Percentiles rank a stretch among this genome's conserved stretches.
Conservation (phyloP, 2,329 filamentous ascomycete species). For the Aspergillus udagawae region DNA sequence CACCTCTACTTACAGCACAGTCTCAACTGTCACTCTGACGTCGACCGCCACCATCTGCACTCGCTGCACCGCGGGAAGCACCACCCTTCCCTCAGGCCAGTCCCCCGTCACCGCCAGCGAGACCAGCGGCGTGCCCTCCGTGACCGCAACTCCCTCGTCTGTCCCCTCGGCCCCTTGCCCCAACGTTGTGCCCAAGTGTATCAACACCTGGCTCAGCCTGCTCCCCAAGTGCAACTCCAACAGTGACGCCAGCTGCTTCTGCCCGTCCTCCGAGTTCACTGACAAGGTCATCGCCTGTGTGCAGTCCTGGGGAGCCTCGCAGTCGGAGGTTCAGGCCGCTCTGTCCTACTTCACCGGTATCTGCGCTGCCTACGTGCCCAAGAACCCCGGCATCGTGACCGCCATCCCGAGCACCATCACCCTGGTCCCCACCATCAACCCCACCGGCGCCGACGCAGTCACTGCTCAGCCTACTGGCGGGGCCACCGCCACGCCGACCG, state of each 20-base stretch:
- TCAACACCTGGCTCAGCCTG: conserved; percentile 82
- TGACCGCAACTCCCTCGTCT: conserved; percentile 19
- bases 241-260: conserved; percentile 81
- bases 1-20: conserved; percentile 53
- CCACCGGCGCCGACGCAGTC: conserved; percentile 43
- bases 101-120: conserved; percentile 1
- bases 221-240: conserved; percentile 72
- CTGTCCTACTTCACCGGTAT: conserved; percentile 86
- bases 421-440: conserved; percentile 44
- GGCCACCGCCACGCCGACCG: conserved; percentile 19
- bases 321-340: conserved; percentile 64
- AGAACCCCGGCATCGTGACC: conserved; percentile 84
- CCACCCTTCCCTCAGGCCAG: conserved; percentile 3
- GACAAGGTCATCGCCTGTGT: conserved; percentile 77
- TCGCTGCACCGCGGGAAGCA: not conserved
- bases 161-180: conserved; percentile 50
- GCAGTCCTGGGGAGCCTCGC: conserved; percentile 66
- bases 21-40: conserved; percentile 45
- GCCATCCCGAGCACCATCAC: conserved; percentile 62
- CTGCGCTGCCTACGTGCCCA: conserved; percentile 68
- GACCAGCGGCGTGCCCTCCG: not conserved
- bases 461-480: conserved; percentile 13
- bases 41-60: conserved; percentile 19
- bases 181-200: conserved; percentile 73
- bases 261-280: conserved; percentile 72